Evolutionary conservation across 2,329 filamentous ascomycete species (phyloP), one percentile per base, ranked within the genome.

Genomic region (Catunica adiposa): DNA sequence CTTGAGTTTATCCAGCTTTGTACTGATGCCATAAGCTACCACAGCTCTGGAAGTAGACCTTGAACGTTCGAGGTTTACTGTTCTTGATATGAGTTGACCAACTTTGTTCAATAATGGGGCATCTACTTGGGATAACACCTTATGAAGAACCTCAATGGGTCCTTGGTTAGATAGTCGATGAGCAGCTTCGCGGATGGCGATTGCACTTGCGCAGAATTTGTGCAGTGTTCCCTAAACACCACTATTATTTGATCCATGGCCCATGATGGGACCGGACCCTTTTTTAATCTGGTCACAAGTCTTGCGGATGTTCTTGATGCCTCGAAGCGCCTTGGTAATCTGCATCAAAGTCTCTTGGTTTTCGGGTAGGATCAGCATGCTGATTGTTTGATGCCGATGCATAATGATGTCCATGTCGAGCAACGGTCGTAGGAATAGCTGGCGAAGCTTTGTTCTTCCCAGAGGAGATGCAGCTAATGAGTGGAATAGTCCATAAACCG

Each of bases 401-500:
- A 73, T 70, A 60, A 98, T 92, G 3, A 82, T 63, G 0, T 73
- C 66, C 0, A 86, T 64, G 58, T 92, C 77, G 25, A 82, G 71
- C 29, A 81, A 86, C 22, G 92, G 92, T 0, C 85, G 80, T 6
- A 96, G 70, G 61, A 98, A 92, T 53, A 85, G 77, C 62, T 86
- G 83, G n/a, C 86, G 82, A 3, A 98, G 73, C 46, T 77, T 75
- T 25, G 71, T 64, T 61, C 80, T 87, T 0, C 92, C 92, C 65
- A 96, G 89, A 1, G 84, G 76, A 2, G 89, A 96, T 56, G 77
- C 77, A 25, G 84, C 81, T 29, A 92, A 71, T 56, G 80, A 74
- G 57, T 84, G 80, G 59, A 96, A 94, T 0, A 97, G 70, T 0
- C 86, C 89, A 65, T 85, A 95, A 0, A 95, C 70, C 0, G 87